Percentiles rank a stretch among this genome's conserved stretches.
Evolutionary conservation across 2,329 filamentous ascomycete species (phyloP).

Genomic region (Botrytis fragariae): DNA sequence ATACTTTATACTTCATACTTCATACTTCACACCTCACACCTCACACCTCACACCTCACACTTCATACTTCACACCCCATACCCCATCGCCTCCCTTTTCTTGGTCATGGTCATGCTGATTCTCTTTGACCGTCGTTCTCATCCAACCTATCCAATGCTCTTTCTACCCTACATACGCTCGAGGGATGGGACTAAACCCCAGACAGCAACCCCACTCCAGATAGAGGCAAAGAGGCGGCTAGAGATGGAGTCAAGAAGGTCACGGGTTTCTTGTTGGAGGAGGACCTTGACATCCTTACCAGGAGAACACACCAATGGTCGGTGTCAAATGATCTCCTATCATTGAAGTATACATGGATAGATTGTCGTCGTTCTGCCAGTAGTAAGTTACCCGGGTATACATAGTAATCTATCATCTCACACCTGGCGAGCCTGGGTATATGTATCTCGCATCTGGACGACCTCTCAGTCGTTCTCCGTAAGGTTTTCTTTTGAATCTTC

Average conservation of each 20-base stretch:
- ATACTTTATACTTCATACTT: not conserved
- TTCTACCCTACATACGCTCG: not conserved
- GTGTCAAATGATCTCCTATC: not conserved
- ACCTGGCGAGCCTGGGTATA: no score
- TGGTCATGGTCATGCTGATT: not conserved
- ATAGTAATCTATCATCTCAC: not conserved
- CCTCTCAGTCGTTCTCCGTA: not conserved
- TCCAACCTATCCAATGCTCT: not conserved
- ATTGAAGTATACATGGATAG: not conserved
- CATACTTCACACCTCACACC: no score
- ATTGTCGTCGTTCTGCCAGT: not conserved
- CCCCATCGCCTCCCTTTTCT: not conserved
- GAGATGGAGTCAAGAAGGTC: not conserved
- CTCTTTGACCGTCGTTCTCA: conserved; percentile 9
- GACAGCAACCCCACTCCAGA: conserved; percentile 6
- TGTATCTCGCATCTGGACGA: not conserved
- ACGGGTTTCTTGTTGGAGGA: not conserved
- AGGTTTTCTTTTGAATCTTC: not conserved
- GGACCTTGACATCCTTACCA: not conserved
- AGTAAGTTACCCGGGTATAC: not conserved
- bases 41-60: no score
- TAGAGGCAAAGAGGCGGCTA: conserved; percentile 2
- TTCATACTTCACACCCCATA: not conserved
- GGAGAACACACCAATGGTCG: not conserved
- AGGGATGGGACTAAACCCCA: conserved; percentile 1